phyloP scores from a whole-genome alignment of 73 alveolate genomes.

The Paraurostyla sp. region DNA sequence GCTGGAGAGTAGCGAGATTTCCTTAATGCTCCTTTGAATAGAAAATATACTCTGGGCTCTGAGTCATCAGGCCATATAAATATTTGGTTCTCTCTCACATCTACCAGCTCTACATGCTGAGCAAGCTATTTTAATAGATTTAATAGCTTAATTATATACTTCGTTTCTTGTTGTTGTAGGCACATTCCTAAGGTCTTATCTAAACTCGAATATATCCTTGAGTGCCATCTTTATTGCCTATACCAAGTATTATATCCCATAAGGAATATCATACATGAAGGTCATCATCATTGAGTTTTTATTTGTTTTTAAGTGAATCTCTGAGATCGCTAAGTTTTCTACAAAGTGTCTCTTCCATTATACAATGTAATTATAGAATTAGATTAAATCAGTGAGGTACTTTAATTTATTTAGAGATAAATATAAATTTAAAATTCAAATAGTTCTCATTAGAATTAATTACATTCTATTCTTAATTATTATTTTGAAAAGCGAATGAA shows the following conservation, averaged over 20 bases:
- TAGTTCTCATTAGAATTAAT: too few species aligned
- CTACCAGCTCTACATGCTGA: slow-evolving; percentile 14
- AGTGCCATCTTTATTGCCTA: slow-evolving; percentile 22
- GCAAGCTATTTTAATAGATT: not conserved
- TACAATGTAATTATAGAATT: not conserved
- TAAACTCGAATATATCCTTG: slow-evolving; percentile 24
- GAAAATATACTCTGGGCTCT: not conserved
- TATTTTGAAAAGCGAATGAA: too few species aligned
- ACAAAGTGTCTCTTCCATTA: slow-evolving; percentile 28
- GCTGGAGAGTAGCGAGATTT: slow-evolving; percentile 25
- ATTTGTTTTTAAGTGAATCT: not conserved
- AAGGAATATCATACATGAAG: not conserved
- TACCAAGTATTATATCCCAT: not conserved
- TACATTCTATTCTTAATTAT: too few species aligned
- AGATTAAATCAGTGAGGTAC: too few species aligned
- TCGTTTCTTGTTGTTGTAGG: slow-evolving; percentile 18
- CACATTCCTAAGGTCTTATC: not conserved
- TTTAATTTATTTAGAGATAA: too few species aligned
- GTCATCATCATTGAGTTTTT: not conserved
- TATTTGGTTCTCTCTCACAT: slow-evolving; percentile 7
- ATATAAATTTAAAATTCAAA: too few species aligned
- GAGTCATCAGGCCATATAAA: slow-evolving; percentile 40
- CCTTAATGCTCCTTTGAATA: slow-evolving; percentile 51
- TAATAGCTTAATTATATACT: not conserved
- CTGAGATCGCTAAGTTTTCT: not conserved